Evolutionary conservation across 2,329 filamentous ascomycete genomes (phyloP).

Genomic region (Septoria petroselini): DNA sequence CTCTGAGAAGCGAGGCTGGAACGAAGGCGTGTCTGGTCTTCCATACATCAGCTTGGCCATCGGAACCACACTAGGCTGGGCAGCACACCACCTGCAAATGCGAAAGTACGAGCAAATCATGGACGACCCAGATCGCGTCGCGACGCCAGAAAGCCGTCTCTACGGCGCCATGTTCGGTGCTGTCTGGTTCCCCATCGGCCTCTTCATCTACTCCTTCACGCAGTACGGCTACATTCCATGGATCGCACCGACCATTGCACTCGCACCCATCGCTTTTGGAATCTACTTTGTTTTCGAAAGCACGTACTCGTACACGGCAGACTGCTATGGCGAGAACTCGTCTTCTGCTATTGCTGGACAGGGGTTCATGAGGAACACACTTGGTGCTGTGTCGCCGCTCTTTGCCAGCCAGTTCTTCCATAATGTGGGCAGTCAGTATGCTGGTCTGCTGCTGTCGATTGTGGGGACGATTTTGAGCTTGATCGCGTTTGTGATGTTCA

Average conservation of each 20-base stretch:
- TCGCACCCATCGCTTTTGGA: conserved; percentile 52
- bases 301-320: conserved; percentile 52
- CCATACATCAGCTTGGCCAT: conserved; percentile 53
- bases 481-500: conserved; percentile 42
- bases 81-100: conserved; percentile 51
- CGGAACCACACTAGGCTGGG: conserved; percentile 50
- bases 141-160: conserved; percentile 48
- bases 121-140: conserved; percentile 36
- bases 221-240: conserved; percentile 51
- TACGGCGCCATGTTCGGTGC: conserved; percentile 52
- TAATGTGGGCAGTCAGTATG: conserved; percentile 53
- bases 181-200: conserved; percentile 48
- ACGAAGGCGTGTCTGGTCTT: conserved; percentile 49
- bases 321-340: conserved; percentile 51
- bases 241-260: conserved; percentile 50
- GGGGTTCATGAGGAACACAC: conserved; percentile 53
- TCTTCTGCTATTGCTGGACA: conserved; percentile 50
- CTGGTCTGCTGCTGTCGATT: conserved; percentile 50
- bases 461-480: conserved; percentile 45
- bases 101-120: conserved; percentile 48
- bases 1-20: conserved; percentile 53
- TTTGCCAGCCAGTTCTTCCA: conserved; percentile 55
- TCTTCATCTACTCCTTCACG: conserved; percentile 55
- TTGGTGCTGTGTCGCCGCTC: conserved; percentile 52
- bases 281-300: conserved; percentile 53